A percentile compares a stretch with the other conserved stretches of the same genome.
Conservation (phyloP, 495 filamentous ascomycete species). For the Talaromyces ruber region DNA sequence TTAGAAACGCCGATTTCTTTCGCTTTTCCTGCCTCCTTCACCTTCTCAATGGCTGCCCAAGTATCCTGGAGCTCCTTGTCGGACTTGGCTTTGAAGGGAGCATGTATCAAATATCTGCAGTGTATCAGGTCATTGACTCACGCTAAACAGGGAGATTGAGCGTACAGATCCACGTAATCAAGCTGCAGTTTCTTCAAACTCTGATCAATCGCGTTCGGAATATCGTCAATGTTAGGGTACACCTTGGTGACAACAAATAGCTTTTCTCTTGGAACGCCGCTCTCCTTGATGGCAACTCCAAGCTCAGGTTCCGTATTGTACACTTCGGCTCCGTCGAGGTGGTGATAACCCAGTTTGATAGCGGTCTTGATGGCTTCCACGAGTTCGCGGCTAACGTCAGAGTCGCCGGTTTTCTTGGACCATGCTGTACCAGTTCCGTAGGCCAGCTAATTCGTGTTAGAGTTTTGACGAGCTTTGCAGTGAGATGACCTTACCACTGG, state of each 20-base stretch:
- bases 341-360: constrained; percentile 55
- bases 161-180: constrained; percentile 71
- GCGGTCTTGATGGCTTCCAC: constrained; percentile 25
- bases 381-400: constrained; percentile 9
- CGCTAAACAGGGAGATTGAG: constrained; percentile 58
- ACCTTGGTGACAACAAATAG: constrained; percentile 64
- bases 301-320: constrained; percentile 10
- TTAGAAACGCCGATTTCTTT: constrained; percentile 82
- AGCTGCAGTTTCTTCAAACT: constrained; percentile 69
- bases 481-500: background rate
- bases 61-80: constrained; percentile 56
- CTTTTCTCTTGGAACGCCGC: constrained; percentile 49
- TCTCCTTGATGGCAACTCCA: constrained; percentile 42
- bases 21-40: constrained; percentile 59
- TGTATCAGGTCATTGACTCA: constrained; percentile 9
- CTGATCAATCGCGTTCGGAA: constrained; percentile 53
- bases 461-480: background rate
- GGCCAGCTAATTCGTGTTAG: constrained; percentile 4
- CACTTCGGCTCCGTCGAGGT: constrained; percentile 61
- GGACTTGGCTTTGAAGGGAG: constrained; percentile 56
- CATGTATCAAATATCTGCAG: constrained; percentile 65
- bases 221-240: constrained; percentile 62
- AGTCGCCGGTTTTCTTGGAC: constrained; percentile 10
- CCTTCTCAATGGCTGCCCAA: constrained; percentile 71
- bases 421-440: constrained; percentile 11